phyloP scores from a whole-genome alignment of 805 yeast species.

The Ogataea zsoltii region DNA sequence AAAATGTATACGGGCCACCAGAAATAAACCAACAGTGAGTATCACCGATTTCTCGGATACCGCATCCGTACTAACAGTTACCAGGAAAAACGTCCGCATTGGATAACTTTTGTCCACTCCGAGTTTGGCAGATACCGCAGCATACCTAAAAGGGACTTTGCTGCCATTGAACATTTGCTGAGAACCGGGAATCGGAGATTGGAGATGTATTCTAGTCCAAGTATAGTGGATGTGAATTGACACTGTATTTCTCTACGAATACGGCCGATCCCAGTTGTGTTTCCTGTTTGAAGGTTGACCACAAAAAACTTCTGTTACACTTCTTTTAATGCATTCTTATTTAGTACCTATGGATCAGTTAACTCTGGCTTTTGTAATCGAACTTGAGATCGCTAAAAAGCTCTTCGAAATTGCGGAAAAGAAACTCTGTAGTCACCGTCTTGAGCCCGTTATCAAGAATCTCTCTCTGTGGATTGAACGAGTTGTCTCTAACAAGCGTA shows the following conservation, averaged over 20 bases:
- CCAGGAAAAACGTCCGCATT: constrained; percentile 33
- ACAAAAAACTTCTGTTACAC: too few species aligned
- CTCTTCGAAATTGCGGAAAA: constrained; percentile 50
- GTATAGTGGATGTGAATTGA: constrained; percentile 64
- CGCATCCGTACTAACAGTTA: background rate
- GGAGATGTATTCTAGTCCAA: constrained; percentile 71
- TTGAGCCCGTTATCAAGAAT: constrained; percentile 80
- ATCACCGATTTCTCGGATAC: background rate
- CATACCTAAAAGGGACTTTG: constrained; percentile 75
- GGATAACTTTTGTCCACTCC: constrained; percentile 35
- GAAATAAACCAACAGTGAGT: constrained; percentile 46
- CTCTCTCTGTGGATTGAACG: constrained; percentile 72
- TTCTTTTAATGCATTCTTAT: too few species aligned
- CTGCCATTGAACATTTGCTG: constrained; percentile 80
- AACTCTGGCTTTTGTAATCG: background rate
- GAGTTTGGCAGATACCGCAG: constrained; percentile 62
- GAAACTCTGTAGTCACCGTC: constrained; percentile 74
- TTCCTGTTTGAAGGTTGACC: too few species aligned
- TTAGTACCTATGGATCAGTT: too few species aligned
- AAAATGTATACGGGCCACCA: constrained; percentile 44
- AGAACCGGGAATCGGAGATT: constrained; percentile 71
- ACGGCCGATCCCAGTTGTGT: background rate
- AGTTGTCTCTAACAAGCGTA: constrained; percentile 71
- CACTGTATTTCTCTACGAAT: too few species aligned
- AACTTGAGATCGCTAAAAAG: constrained; percentile 27